Percentiles rank a stretch among this genome's conserved stretches.
phyloP scores from a whole-genome alignment of 805 yeast species.

The Priceomyces melissophilus region DNA sequence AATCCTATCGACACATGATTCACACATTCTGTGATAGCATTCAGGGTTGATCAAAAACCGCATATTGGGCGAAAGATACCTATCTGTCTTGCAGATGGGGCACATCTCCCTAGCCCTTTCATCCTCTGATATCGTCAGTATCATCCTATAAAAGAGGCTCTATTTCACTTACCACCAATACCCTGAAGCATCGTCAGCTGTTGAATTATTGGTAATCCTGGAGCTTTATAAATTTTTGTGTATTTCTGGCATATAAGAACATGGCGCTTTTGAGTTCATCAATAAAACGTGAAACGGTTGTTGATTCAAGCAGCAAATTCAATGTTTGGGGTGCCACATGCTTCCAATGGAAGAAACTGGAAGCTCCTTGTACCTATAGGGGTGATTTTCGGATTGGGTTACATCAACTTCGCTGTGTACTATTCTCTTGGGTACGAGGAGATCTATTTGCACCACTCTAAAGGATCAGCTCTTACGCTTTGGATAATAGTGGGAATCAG shows the following conservation, averaged over 20 bases:
- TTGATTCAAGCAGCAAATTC: too few species aligned
- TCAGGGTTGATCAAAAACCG: constrained; percentile 91
- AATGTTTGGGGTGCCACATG: too few species aligned
- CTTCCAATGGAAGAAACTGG: background rate
- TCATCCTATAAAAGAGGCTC: background rate
- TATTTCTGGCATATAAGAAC: too few species aligned
- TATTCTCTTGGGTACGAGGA: constrained; percentile 44
- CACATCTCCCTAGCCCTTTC: constrained; percentile 76
- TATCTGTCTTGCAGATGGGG: constrained; percentile 94
- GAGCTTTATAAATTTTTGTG: too few species aligned
- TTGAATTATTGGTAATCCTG: too few species aligned
- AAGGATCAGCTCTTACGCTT: constrained; percentile 32
- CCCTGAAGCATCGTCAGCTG: constrained; percentile 5
- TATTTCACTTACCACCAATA: constrained; percentile 10
- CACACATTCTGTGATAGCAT: constrained; percentile 97
- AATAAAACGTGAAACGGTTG: too few species aligned
- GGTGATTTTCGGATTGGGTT: constrained; percentile 30
- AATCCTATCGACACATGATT: constrained; percentile 92
- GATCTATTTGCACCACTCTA: constrained; percentile 25
- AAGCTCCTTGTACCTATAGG: constrained; percentile 25
- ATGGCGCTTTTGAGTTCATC: too few species aligned
- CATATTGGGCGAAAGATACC: constrained; percentile 91
- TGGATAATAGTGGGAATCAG: constrained; percentile 27
- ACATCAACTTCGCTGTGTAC: constrained; percentile 41
- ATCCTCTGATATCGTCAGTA: constrained; percentile 22